A percentile compares a stretch with the other conserved stretches of the same genome.
phyloP scores from a whole-genome alignment of 805 yeast species.

The Candida manassasensis region DNA sequence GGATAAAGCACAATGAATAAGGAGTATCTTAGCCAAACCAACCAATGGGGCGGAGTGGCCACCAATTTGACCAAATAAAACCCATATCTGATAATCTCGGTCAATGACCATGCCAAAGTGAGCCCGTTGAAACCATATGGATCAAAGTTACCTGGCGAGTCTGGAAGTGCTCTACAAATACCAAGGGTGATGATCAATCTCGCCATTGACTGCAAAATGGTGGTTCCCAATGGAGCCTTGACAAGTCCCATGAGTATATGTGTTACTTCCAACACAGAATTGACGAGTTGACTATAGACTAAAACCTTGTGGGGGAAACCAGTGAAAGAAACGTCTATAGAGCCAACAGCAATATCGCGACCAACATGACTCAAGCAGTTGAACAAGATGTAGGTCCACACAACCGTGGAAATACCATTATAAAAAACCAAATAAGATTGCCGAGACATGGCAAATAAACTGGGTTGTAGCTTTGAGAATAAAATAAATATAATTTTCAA shows the following conservation, averaged over 20 bases:
- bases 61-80: constrained; percentile 21
- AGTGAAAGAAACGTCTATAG: not conserved
- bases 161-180: constrained; percentile 22
- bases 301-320: constrained; percentile 27
- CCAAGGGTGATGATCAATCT: constrained; percentile 26
- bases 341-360: constrained; percentile 4
- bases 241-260: constrained; percentile 24
- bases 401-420: not conserved
- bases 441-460: not conserved
- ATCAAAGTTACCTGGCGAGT: constrained; percentile 24
- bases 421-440: not conserved
- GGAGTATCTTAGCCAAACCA: constrained; percentile 27
- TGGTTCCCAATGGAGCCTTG: constrained; percentile 22
- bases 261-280: constrained; percentile 20
- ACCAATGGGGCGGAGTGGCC: constrained; percentile 12
- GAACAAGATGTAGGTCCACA: not conserved
- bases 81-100: constrained; percentile 27
- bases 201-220: constrained; percentile 25
- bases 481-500: not conserved
- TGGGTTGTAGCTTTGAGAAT: not conserved
- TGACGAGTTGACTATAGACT: constrained; percentile 20
- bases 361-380: not conserved
- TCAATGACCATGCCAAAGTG: constrained; percentile 24
- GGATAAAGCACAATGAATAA: constrained; percentile 28
- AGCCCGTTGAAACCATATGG: constrained; percentile 16